Base-by-base conservation (phyloP, 257 asterid species). In the Mitragyna speciosa region DNA sequence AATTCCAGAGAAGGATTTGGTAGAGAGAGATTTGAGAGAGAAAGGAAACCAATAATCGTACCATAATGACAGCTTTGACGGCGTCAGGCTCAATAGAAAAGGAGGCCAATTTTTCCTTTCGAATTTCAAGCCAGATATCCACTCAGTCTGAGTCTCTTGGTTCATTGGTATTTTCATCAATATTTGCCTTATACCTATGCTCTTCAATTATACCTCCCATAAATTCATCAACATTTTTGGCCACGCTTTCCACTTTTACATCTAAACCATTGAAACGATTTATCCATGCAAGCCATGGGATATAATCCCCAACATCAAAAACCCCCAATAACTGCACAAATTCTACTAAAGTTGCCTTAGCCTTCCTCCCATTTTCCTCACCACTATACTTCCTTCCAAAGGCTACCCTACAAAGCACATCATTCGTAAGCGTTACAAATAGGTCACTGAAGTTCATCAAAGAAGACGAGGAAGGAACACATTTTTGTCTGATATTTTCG, bases 31-130 rank as follows among this genome's bases (percentile, higher is more conserved):
- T 36, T n/a, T n/a, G n/a, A n/a, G n/a, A n/a, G n/a, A n/a, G n/a
- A n/a, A n/a, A n/a, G n/a, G n/a, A n/a, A n/a, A 70, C 24, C n/a
- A 58, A 39, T 9, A 36, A 0, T 19, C 43, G 70, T 80, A 91
- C 95, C 83, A 86, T 0, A 54, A 89, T 65, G 16, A 89, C 4
- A 8, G 93, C 93, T 83, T 91, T 89, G 70, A 87, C 51, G 3
- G 83, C 56, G 15, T 85, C 86, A 0, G 47, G 72, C 0, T 73
- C 85, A 24, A 86, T 36, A 33, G 72, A 78, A 31, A 83, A 67
- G 43, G 66, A 67, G 16, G 31, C 54, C 26, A 24, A 2, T 14
- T 47, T 64, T 12, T 84, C 84, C 24, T 78, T 78, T 59, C 83
- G 85, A 83, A 83, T 69, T 9, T 86, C 81, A 41, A 89, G 87